Percentiles rank a stretch among this genome's conserved stretches.
phyloP scores from a whole-genome alignment of 2,329 filamentous ascomycete genomes.

The Tolypocladium paradoxum region DNA sequence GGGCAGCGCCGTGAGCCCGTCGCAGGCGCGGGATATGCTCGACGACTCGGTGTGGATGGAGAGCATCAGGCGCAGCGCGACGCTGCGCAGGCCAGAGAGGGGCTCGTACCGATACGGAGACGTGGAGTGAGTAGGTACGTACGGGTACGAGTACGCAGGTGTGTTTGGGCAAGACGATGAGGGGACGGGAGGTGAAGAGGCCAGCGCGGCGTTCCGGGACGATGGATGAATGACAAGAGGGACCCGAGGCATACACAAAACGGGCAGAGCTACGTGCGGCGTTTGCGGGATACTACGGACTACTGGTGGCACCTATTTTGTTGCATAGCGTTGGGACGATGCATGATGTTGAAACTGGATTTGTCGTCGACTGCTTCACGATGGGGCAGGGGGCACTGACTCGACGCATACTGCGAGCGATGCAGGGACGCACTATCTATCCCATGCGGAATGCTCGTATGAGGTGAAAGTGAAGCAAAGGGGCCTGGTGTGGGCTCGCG shows the following conservation, averaged over 20 bases:
- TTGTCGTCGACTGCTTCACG: not conserved
- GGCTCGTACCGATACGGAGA: constrained; percentile 21
- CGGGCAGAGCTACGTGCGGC: not conserved
- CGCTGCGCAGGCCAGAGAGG: constrained; percentile 38
- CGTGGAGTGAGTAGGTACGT: constrained; percentile 14
- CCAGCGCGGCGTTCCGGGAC: not conserved
- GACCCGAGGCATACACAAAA: not conserved
- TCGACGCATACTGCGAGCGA: too few species aligned
- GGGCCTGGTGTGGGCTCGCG: not conserved
- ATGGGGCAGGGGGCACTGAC: too few species aligned
- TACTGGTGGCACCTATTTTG: not conserved
- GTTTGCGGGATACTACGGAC: not conserved
- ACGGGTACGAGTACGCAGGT: too few species aligned
- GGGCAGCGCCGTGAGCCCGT: constrained; percentile 60
- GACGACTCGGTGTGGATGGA: constrained; percentile 90
- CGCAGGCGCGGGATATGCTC: constrained; percentile 72
- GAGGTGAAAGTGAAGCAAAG: too few species aligned
- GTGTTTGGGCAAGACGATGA: not conserved
- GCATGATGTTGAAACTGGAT: not conserved
- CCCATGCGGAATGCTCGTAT: too few species aligned
- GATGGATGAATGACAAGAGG: not conserved
- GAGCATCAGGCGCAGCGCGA: constrained; percentile 82
- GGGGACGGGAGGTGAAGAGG: not conserved
- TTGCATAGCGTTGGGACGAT: not conserved
- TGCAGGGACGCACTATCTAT: too few species aligned